Evolutionary conservation across 352 stramenopile genomes (phyloP).

Genomic region (Phytophthora pini): DNA sequence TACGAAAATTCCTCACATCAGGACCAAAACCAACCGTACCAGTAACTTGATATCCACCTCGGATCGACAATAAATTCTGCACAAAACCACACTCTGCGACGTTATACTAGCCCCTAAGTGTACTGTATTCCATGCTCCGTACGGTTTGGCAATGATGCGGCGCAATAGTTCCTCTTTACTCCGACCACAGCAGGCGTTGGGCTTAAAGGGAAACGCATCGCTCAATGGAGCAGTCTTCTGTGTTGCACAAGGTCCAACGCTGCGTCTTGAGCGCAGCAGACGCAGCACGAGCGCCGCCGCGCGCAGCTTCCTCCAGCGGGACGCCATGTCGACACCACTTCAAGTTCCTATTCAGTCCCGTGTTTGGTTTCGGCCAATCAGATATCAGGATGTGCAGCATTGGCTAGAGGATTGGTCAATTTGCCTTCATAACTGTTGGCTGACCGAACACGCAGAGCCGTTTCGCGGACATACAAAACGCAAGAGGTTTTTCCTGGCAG

Average conservation of each 20-base stretch:
- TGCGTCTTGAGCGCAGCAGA: slow-evolving; percentile 1
- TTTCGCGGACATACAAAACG: slow-evolving; percentile 24
- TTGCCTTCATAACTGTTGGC: slow-evolving; percentile 19
- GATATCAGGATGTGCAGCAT: slow-evolving; percentile 1
- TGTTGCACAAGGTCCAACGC: not conserved
- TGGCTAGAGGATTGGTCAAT: slow-evolving; percentile 9
- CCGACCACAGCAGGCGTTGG: slow-evolving; percentile 13
- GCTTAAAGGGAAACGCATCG: slow-evolving; percentile 1
- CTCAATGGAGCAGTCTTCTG: not conserved
- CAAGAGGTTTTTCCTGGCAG: slow-evolving; percentile 33
- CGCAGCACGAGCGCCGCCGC: slow-evolving; percentile 39
- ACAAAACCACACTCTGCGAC: not conserved
- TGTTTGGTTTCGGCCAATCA: slow-evolving; percentile 15
- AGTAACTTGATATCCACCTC: slow-evolving; percentile 63
- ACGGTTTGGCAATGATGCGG: slow-evolving; percentile 11
- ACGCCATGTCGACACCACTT: slow-evolving; percentile 6
- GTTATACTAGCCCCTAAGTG: not conserved
- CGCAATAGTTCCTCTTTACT: slow-evolving; percentile 25
- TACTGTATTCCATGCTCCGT: not conserved
- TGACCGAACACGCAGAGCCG: slow-evolving; percentile 15
- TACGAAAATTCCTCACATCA: too few species aligned
- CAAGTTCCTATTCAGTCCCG: slow-evolving; percentile 2
- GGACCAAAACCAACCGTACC: slow-evolving; percentile 16
- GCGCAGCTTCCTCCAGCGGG: slow-evolving; percentile 40
- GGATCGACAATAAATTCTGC: slow-evolving; percentile 47